These are phyloP conservation scores for Lachnellula arida DNA, from an alignment of 2,329 filamentous ascomycete genomes.

Conservation along the genomic window DNA sequence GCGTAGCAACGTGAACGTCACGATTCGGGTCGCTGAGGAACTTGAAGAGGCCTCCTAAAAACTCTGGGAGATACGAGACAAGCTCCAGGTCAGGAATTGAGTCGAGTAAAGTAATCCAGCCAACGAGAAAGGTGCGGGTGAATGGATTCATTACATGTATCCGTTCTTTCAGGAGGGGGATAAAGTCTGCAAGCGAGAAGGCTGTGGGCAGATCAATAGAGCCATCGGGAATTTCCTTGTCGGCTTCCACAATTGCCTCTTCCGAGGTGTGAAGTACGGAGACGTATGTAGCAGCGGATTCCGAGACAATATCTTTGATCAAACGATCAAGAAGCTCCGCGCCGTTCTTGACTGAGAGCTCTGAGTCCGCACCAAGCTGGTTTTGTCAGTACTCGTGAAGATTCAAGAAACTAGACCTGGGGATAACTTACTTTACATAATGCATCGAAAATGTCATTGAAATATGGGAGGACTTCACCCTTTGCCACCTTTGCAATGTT, in stretches of 20 bases:
- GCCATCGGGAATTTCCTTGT: slow-evolving; percentile 41
- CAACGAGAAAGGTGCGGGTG: slow-evolving; percentile 89
- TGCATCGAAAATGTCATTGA: slow-evolving; percentile 97
- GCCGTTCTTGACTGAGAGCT: slow-evolving; percentile 96
- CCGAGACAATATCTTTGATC: slow-evolving; percentile 92
- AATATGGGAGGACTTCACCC: slow-evolving; percentile 93
- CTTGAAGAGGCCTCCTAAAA: slow-evolving; percentile 81
- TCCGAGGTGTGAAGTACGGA: slow-evolving; percentile 70
- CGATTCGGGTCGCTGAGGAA: slow-evolving; percentile 88
- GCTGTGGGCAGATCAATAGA: slow-evolving; percentile 66
- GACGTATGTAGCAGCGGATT: slow-evolving; percentile 91
- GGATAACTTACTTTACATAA: slow-evolving; percentile 72
- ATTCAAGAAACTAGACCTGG: not conserved
- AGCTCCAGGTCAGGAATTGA: slow-evolving; percentile 96
- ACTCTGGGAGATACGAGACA: slow-evolving; percentile 87
- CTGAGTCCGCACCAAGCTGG: slow-evolving; percentile 89
- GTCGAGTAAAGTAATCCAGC: slow-evolving; percentile 91
- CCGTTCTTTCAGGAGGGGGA: slow-evolving; percentile 87
- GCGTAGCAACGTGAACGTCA: slow-evolving; percentile 93
- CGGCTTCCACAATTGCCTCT: slow-evolving; percentile 46
- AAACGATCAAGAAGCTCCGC: slow-evolving; percentile 91
- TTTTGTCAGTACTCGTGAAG: slow-evolving; percentile 7
- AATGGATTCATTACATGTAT: slow-evolving; percentile 95
- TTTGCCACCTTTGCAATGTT: slow-evolving; percentile 99
- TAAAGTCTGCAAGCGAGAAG: slow-evolving; percentile 86